Conservation (phyloP, 2,329 filamentous ascomycete genomes). For the Hirsutella rhossiliensis region DNA sequence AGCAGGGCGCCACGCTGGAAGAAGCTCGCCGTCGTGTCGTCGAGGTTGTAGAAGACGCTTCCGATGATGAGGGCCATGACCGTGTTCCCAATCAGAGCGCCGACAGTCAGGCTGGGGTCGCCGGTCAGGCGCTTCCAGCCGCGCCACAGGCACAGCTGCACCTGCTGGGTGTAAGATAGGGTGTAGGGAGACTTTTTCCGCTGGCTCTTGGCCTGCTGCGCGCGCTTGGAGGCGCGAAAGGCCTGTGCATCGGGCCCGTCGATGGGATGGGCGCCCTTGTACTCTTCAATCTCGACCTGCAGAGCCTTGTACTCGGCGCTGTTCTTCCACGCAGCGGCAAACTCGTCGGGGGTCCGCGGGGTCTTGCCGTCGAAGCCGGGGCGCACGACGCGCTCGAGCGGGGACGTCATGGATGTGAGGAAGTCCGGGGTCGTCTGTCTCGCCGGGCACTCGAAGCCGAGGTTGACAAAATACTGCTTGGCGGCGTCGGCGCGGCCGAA, state of each 20-base stretch:
- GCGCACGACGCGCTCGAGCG: constrained; percentile 42
- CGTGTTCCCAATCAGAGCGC: constrained; percentile 58
- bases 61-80: constrained; percentile 66
- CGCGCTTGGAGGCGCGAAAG: constrained; percentile 41
- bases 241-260: constrained; percentile 42
- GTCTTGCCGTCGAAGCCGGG: constrained; percentile 42
- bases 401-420: constrained; percentile 56
- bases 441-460: constrained; percentile 55
- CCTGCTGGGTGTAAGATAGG: constrained; percentile 62
- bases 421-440: constrained; percentile 62
- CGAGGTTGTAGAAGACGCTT: constrained; percentile 70
- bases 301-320: constrained; percentile 38
- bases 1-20: constrained; percentile 68
- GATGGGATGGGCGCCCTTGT: constrained; percentile 40
- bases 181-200: constrained; percentile 71
- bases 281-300: constrained; percentile 41
- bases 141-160: constrained; percentile 68
- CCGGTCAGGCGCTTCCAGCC: constrained; percentile 66
- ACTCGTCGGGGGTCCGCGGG: constrained; percentile 50
- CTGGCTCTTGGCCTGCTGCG: constrained; percentile 43
- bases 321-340: constrained; percentile 45
- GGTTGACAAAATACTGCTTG: constrained; percentile 50
- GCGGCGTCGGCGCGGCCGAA: constrained; percentile 49
- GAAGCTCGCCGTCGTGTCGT: constrained; percentile 55
- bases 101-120: constrained; percentile 64